A percentile compares a stretch with the other conserved stretches of the same genome.
Conservation (phyloP, 2,329 filamentous ascomycete species). For the Ophiostoma perfectum region DNA sequence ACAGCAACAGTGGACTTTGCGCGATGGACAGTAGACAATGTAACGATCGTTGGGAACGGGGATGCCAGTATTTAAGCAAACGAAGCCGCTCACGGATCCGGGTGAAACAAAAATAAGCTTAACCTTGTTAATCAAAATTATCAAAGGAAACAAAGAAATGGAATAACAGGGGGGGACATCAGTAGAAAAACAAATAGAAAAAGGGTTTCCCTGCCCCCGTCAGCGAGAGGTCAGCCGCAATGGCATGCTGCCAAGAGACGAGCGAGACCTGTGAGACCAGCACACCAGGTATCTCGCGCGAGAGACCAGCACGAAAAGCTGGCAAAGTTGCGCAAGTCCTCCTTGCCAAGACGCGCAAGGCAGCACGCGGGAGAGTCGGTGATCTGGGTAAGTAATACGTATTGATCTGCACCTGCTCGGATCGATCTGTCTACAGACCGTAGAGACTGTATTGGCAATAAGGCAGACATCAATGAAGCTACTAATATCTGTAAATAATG, state of each 20-base stretch:
- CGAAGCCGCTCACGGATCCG: background rate
- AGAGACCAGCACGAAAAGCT: too few relatives aligned
- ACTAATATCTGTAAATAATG: too few relatives aligned
- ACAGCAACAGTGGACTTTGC: background rate
- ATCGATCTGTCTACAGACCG: too few relatives aligned
- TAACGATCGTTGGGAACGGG: background rate
- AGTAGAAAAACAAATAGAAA: background rate
- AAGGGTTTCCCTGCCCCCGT: background rate
- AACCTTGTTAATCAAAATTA: background rate
- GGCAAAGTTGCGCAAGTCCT: background rate
- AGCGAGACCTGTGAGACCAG: too few relatives aligned
- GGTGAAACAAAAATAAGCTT: constrained; percentile 5
- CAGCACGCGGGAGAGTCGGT: background rate
- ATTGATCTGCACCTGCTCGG: background rate
- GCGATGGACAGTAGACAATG: background rate
- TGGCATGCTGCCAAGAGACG: background rate
- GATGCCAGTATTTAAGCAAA: constrained; percentile 1
- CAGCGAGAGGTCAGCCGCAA: constrained; percentile 7
- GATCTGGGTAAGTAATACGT: background rate
- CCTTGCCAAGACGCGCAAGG: constrained; percentile 14
- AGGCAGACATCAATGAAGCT: too few relatives aligned
- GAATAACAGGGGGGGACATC: background rate
- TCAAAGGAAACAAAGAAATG: background rate
- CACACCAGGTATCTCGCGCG: too few relatives aligned
- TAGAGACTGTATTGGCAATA: too few relatives aligned